Percentiles rank a stretch among this genome's conserved stretches.
phyloP scores from a whole-genome alignment of 805 yeast species.

The Candida coquimbonensis region DNA sequence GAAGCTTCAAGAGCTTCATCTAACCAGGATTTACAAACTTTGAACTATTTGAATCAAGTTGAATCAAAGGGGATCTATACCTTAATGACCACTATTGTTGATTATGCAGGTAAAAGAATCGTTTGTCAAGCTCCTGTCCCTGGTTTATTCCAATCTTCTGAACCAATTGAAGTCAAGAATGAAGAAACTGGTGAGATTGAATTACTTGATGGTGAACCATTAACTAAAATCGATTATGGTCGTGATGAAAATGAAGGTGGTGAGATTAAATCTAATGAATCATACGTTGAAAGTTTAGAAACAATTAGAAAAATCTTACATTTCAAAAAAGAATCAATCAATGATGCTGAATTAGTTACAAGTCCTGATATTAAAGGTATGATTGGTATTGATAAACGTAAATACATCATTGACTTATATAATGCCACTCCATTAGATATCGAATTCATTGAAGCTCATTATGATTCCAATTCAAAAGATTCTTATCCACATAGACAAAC shows the following conservation, averaged over 20 bases:
- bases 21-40: slow-evolving; percentile 70
- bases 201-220: slow-evolving; percentile 25
- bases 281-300: slow-evolving; percentile 49
- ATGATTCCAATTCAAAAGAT: slow-evolving; percentile 31
- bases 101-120: slow-evolving; percentile 81
- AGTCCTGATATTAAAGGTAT: slow-evolving; percentile 83
- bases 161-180: slow-evolving; percentile 31
- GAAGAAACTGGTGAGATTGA: slow-evolving; percentile 34
- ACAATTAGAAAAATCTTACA: slow-evolving; percentile 71
- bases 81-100: slow-evolving; percentile 79
- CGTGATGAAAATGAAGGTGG: slow-evolving; percentile 51
- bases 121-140: slow-evolving; percentile 96
- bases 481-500: slow-evolving; percentile 78
- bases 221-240: slow-evolving; percentile 49
- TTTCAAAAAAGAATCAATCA: slow-evolving; percentile 59
- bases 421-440: slow-evolving; percentile 82
- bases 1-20: slow-evolving; percentile 80
- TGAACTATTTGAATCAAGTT: slow-evolving; percentile 59
- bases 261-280: slow-evolving; percentile 40
- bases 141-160: slow-evolving; percentile 45
- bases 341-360: slow-evolving; percentile 45
- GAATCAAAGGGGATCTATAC: slow-evolving; percentile 60
- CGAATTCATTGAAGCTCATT: slow-evolving; percentile 58
- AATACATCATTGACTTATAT: slow-evolving; percentile 77
- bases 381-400: slow-evolving; percentile 76